These are phyloP conservation scores for Globisporangium ultimum DNA, from an alignment of 352 stramenopile genomes.

Conservation along the genomic window DNA sequence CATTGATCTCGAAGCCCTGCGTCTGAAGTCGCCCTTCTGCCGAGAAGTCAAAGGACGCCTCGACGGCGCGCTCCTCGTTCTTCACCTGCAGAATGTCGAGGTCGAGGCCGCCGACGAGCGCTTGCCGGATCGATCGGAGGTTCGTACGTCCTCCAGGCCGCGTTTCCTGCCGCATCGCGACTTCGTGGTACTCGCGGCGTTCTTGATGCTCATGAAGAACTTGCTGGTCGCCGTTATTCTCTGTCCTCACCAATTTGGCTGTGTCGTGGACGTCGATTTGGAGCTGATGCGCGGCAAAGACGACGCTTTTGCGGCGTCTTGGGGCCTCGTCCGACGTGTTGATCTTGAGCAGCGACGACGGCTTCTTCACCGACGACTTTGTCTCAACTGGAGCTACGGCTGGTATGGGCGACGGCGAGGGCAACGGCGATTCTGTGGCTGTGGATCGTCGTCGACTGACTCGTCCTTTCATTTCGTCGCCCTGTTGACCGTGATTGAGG, in stretches of 20 bases:
- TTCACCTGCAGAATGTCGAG: constrained; percentile 66
- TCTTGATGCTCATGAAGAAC: no score
- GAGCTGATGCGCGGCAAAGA: constrained; percentile 27
- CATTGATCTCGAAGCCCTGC: constrained; percentile 85
- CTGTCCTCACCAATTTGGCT: no score
- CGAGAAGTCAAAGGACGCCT: constrained; percentile 80
- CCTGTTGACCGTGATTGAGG: constrained; percentile 28
- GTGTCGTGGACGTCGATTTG: constrained; percentile 45
- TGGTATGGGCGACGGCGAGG: constrained; percentile 1
- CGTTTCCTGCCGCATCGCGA: constrained; percentile 3
- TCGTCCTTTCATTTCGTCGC: constrained; percentile 24
- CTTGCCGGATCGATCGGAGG: constrained; percentile 32
- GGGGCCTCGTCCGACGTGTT: constrained; percentile 2
- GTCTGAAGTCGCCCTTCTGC: constrained; percentile 70
- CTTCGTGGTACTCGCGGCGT: no score
- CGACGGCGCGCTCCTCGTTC: constrained; percentile 52
- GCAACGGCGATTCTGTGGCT: not conserved
- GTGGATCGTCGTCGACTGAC: constrained; percentile 15
- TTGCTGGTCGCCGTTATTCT: no score
- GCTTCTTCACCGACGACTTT: not conserved
- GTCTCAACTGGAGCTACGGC: not conserved
- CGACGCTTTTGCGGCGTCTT: constrained; percentile 9
- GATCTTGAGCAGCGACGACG: not conserved
- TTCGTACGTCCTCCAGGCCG: constrained; percentile 8
- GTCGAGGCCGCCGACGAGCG: constrained; percentile 37